phyloP scores from a whole-genome alignment of 176 grass and related monocot genomes.

The Dendrocalamus sinicus region DNA sequence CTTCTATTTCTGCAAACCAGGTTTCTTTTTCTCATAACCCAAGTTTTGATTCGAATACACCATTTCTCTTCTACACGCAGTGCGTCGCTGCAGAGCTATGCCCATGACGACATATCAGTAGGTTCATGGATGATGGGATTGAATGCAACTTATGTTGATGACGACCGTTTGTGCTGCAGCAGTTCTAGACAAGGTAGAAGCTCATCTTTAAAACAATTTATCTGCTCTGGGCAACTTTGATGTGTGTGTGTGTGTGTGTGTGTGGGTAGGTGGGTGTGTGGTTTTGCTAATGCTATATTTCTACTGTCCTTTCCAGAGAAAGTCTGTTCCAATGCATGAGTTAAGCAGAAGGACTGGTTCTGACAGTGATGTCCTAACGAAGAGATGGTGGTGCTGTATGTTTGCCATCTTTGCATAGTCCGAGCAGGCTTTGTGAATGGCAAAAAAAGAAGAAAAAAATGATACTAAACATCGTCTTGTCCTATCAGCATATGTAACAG shows the following conservation, averaged over 20 bases:
- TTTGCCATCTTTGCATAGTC: constrained; percentile 33
- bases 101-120: constrained; percentile 88
- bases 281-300: constrained; percentile 4
- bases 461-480: background rate
- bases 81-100: constrained; percentile 83
- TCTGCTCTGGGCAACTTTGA: background rate
- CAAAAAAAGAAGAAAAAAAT: background rate
- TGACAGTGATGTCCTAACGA: background rate
- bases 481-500: background rate
- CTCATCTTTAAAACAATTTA: background rate
- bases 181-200: constrained; percentile 83
- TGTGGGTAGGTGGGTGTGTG: no score
- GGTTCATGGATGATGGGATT: constrained; percentile 98
- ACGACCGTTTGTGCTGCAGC: constrained; percentile 79
- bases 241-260: no score
- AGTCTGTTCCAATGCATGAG: constrained; percentile 58
- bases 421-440: background rate
- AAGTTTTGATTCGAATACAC: background rate
- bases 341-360: background rate
- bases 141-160: constrained; percentile 89
- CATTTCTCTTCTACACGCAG: constrained; percentile 37
- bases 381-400: background rate
- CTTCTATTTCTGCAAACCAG: constrained; percentile 14
- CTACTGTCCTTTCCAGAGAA: constrained; percentile 44
- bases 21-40: constrained; percentile 14